These are phyloP conservation scores for Croton setiger DNA, from an alignment of 441 rosid species.

Conservation along the genomic window DNA sequence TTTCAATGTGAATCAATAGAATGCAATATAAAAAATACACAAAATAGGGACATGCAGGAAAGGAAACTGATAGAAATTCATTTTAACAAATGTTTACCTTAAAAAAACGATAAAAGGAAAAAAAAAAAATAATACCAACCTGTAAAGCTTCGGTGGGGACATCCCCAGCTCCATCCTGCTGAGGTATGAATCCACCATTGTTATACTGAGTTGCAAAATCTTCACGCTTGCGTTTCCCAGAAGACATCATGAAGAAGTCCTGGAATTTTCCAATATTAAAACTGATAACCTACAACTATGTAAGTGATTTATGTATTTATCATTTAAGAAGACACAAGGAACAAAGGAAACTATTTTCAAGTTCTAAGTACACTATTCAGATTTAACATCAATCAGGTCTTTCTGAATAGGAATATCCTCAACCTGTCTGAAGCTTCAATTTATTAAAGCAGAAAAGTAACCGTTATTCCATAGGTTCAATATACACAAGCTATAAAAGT, in stretches of 20 bases:
- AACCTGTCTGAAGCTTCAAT: background rate
- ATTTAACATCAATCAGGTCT: conserved; percentile 7
- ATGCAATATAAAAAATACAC: background rate
- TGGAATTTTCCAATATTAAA: conserved; percentile 42
- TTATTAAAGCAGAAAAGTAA: background rate
- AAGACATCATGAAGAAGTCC: conserved; percentile 76
- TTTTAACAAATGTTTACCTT: background rate
- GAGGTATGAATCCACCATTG: conserved; percentile 87
- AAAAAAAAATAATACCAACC: conserved; percentile 28
- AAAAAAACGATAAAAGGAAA: background rate
- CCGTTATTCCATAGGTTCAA: background rate
- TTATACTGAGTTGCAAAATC: conserved; percentile 59
- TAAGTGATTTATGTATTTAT: conserved; percentile 8
- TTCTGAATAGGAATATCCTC: conserved; percentile 16
- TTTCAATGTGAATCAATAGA: background rate
- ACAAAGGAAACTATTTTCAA: conserved; percentile 18
- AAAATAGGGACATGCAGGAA: background rate
- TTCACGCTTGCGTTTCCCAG: conserved; percentile 94
- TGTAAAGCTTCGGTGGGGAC: conserved; percentile 28
- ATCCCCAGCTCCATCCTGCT: conserved; percentile 96
- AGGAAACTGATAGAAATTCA: background rate
- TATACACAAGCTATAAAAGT: conserved; percentile 20
- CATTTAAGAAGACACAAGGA: conserved; percentile 11
- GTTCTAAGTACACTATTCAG: conserved; percentile 14
- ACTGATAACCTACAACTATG: conserved; percentile 19